Evolutionary conservation across 2,329 filamentous ascomycete genomes (phyloP).

Genomic region (Aspergillus fructus): DNA sequence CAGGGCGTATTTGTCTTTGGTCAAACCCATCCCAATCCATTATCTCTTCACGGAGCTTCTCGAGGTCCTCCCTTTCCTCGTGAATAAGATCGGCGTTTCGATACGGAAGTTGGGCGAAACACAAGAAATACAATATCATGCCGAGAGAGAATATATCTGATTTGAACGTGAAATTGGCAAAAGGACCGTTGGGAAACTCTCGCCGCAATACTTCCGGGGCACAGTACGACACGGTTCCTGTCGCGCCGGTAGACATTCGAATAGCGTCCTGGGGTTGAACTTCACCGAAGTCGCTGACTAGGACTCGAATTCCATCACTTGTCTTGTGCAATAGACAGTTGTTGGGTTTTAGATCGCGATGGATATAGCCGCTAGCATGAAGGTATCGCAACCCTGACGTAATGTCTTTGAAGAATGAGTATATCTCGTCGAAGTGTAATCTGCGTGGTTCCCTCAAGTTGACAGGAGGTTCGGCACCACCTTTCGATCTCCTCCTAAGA

Average conservation of each 20-base stretch:
- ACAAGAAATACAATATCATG: slow-evolving; percentile 99
- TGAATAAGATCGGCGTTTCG: slow-evolving; percentile 77
- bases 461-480: slow-evolving; percentile 64
- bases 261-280: slow-evolving; percentile 80
- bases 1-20: slow-evolving; percentile 71
- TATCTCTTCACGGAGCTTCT: slow-evolving; percentile 81
- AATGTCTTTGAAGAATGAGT: slow-evolving; percentile 94
- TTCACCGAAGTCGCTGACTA: slow-evolving; percentile 98
- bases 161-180: slow-evolving; percentile 93
- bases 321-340: slow-evolving; percentile 87
- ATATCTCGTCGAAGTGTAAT: slow-evolving; percentile 85
- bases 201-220: slow-evolving; percentile 85
- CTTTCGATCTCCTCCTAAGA: slow-evolving; percentile 77
- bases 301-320: slow-evolving; percentile 68
- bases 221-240: slow-evolving; percentile 96
- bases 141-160: slow-evolving; percentile 97
- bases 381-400: slow-evolving; percentile 88
- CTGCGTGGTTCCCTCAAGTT: slow-evolving; percentile 54
- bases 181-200: slow-evolving; percentile 63
- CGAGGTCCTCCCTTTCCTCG: slow-evolving; percentile 89
- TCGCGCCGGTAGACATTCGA: slow-evolving; percentile 87
- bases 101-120: slow-evolving; percentile 87
- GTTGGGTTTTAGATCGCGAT: slow-evolving; percentile 91
- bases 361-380: slow-evolving; percentile 88
- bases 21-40: slow-evolving; percentile 83